Percentiles rank a stretch among this genome's conserved stretches.
Conservation (phyloP, 192 early-diverging fungal genomes). For the Umbelopsis sp. region DNA sequence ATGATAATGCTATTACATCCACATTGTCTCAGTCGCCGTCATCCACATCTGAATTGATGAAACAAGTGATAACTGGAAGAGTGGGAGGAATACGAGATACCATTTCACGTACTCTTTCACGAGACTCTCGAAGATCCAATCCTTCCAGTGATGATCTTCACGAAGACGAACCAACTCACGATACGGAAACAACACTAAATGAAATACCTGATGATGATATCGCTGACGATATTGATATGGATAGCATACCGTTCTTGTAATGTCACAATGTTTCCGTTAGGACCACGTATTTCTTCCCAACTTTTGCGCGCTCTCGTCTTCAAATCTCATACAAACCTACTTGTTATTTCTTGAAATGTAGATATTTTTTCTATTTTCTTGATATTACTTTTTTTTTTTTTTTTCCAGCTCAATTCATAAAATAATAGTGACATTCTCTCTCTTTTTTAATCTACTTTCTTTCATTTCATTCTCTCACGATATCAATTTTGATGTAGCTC, state of each 20-base stretch:
- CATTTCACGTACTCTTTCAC: slow-evolving; percentile 6
- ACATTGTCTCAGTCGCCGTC: neutral
- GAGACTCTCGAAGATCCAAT: neutral
- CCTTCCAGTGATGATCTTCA: slow-evolving; percentile 6
- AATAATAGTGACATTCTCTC: neutral
- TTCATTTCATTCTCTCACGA: neutral
- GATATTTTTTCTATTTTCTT: neutral
- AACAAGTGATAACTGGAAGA: slow-evolving; percentile 12
- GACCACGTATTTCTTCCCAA: neutral
- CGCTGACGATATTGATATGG: slow-evolving; percentile 13
- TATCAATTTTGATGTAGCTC: neutral
- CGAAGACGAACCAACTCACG: neutral
- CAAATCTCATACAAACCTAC: neutral
- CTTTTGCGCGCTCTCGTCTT: neutral
- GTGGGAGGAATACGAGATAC: slow-evolving; percentile 1
- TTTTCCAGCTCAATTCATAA: neutral
- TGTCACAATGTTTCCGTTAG: neutral
- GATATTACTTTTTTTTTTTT: neutral
- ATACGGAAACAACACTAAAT: neutral
- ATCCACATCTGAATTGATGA: slow-evolving; percentile 6
- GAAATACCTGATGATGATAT: neutral
- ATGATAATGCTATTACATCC: neutral
- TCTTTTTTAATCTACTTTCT: neutral
- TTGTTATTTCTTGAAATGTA: neutral
- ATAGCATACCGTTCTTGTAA: slow-evolving; percentile 11